Base-by-base conservation (phyloP, 176 grass and related monocot species). In the Alopecurus myosuroides region DNA sequence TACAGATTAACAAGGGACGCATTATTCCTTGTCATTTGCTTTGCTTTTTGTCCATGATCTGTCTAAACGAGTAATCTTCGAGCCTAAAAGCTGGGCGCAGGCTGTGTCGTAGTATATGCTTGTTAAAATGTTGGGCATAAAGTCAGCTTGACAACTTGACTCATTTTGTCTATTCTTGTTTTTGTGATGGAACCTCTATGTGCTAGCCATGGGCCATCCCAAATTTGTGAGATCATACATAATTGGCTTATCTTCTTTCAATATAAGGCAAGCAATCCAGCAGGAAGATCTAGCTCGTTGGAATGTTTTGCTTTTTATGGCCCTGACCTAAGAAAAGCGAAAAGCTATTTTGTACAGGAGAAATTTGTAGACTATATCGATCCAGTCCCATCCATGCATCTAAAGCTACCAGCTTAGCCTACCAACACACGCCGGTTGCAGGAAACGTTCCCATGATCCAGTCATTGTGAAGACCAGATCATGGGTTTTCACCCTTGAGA, bases 11-110 rank as follows among this genome's bases (percentile, higher is more conserved):
- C 71, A 85, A 81, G 23, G 57, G 80, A 70, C 67, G 39, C 60
- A 76, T 81, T 76, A 85, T 81, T 89, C 70, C 51, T 77, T 81
- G 76, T 71, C 83, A 85, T 70, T 74, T 74, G 70, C 71, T 50
- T 70, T 85, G 83, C 61, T 62, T 89, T 89, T 62, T 89, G 82
- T 85, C 18, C 49, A 81, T 81, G 82, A 68, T 81, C n/a, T n/a
- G 70, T 74, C 82, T 62, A 50, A 77, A 37, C 88, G 48, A 48
- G 86, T 46, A 74, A 83, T 83, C 55, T 15, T 39, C 44, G 3
- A 42, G 65, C 86, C 44, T 61, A 73, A 84, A 83, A 78, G 75
- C 65, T 14, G 74, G 81, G 74, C 51, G 52, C 31, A 78, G 63
- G 23, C 70, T 19, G 41, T 48, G 70, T 17, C 23, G 23, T 73